Evolutionary conservation across 2,329 filamentous ascomycete genomes (phyloP).

Genomic region (Aureobasidium sp.): DNA sequence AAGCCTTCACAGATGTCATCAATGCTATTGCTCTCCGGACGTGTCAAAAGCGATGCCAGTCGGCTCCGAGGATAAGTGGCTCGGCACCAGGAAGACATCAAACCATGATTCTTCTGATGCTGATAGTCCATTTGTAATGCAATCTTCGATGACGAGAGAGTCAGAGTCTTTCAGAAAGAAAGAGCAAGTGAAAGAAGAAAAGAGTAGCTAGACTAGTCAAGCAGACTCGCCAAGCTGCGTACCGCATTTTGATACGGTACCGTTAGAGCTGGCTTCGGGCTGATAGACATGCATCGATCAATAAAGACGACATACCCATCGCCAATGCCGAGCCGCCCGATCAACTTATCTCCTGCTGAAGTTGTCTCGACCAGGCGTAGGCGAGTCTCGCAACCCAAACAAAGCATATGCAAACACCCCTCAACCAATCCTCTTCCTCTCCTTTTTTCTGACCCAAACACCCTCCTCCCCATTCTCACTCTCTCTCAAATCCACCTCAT

Average conservation of each 20-base stretch:
- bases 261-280: background rate
- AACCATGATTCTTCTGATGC: background rate
- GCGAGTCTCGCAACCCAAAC: too few species aligned
- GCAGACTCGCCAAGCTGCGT: background rate
- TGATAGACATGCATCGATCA: background rate
- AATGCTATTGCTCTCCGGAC: background rate
- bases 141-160: background rate
- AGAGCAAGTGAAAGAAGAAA: background rate
- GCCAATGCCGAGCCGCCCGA: too few species aligned
- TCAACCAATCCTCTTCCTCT: constrained; percentile 25
- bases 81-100: too few species aligned
- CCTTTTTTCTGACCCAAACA: constrained; percentile 29
- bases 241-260: too few species aligned
- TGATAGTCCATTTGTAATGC: background rate
- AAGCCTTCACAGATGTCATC: background rate
- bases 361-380: background rate
- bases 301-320: background rate
- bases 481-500: constrained; percentile 50
- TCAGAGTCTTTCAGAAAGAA: background rate
- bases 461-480: constrained; percentile 19
- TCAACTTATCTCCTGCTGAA: too few species aligned
- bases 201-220: background rate
- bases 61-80: background rate
- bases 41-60: background rate
- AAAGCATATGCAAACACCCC: too few species aligned